These are phyloP conservation scores for Stagonosporopsis vannaccii DNA, from an alignment of 2,329 filamentous ascomycete species.

Conservation along the genomic window DNA sequence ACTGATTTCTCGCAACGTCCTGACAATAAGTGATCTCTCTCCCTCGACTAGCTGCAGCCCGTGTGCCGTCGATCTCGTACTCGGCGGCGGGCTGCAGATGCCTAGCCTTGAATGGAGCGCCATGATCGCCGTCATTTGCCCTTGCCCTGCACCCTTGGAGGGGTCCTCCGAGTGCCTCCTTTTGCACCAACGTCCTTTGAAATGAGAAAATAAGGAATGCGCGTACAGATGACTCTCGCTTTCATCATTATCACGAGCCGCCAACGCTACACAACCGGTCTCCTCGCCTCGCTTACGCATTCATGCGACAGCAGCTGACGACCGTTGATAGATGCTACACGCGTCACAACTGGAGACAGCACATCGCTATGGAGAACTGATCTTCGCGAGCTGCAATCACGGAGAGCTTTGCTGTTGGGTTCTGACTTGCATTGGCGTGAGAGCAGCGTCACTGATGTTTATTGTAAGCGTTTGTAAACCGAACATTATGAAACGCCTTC, in stretches of 20 bases:
- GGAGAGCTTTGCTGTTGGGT: too few relatives aligned
- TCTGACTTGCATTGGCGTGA: too few relatives aligned
- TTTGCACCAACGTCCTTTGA: not conserved
- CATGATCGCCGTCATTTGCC: slow-evolving; percentile 20
- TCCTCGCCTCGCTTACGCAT: slow-evolving; percentile 9
- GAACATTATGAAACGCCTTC: too few relatives aligned
- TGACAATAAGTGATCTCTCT: not conserved
- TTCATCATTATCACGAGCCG: not conserved
- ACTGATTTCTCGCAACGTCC: not conserved
- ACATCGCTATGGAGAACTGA: not conserved
- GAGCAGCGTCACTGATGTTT: not conserved
- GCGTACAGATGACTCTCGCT: not conserved
- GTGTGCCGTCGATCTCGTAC: slow-evolving; percentile 2
- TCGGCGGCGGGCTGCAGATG: slow-evolving; percentile 4
- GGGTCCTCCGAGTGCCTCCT: slow-evolving; percentile 1
- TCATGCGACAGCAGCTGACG: slow-evolving; percentile 8
- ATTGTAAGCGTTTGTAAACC: too few relatives aligned
- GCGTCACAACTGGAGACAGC: slow-evolving; percentile 1
- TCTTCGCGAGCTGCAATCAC: not conserved
- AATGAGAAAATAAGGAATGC: not conserved
- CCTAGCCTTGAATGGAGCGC: slow-evolving; percentile 7
- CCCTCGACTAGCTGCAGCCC: not conserved
- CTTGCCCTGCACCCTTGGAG: not conserved
- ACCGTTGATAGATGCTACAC: slow-evolving; percentile 6
- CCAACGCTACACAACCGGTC: not conserved